Base-by-base conservation (phyloP, 176 grass and related monocot genomes). In the Canna indica region DNA sequence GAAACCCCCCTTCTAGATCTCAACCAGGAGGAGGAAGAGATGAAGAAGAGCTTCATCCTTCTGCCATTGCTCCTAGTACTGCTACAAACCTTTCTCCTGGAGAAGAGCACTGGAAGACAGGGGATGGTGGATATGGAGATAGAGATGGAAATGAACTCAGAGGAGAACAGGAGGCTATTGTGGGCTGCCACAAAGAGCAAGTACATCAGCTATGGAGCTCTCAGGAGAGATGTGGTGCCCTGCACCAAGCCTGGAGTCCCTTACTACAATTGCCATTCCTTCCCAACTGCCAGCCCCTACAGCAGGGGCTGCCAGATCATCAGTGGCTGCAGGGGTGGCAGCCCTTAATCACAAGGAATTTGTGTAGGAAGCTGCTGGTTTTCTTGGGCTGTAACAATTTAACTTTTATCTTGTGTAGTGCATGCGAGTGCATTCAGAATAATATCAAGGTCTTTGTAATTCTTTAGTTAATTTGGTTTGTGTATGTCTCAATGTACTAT, bases 181-280 rank as follows among this genome's bases (percentile, higher is more conserved):
- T 75, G 73, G 73, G 38, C 58, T 25, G 29, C 30, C 29, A 3
- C 11, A 12, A 29, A 64, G 7, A 75, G 47, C 56, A 75, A 33
- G 41, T 75, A 64, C 73, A 63, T 75, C 36, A 75, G 59, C 73
- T 75, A 75, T 32, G 58, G 24, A 15, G 26, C 73, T n/a, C 73
- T 75, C 58, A 75, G 34, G 41, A 18, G 41, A 11, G 73, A 75
- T 32, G 58, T 64, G 36, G 73, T 75, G 26, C 59, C 73, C 25
- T 75, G 73, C 59, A 34, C 17, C 38, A 75, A 63, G 41, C 26
- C 39, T 6, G 73, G 73, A 20, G 73, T 75, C 22, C 73, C 73
- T 31, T 75, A 75, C 59, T 75, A 75, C 58, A 75, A 63, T 28
- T 75, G 73, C 73, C 28, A 58, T 22, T 25, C 39, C 18, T n/a